phyloP scores from a whole-genome alignment of 1,139 yeast species.

The Yamadazyma membranifaciens region DNA sequence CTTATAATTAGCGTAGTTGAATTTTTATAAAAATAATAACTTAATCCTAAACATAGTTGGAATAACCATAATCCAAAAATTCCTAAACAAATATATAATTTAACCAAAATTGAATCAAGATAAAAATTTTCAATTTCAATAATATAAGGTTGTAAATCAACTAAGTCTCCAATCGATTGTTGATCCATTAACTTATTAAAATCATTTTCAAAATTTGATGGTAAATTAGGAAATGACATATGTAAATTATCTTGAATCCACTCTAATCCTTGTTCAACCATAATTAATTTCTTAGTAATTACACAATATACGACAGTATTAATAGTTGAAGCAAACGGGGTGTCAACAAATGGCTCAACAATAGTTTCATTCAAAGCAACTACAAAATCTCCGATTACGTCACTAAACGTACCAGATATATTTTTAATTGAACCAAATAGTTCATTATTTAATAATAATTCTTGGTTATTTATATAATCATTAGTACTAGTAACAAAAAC shows the following conservation, averaged over 20 bases:
- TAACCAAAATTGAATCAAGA: slow-evolving; percentile 35
- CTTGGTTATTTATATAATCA: slow-evolving; percentile 21
- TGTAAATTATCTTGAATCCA: slow-evolving; percentile 74
- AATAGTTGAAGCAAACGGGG: slow-evolving; percentile 66
- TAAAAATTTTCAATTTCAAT: slow-evolving; percentile 25
- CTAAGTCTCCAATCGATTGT: slow-evolving; percentile 44
- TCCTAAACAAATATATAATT: slow-evolving; percentile 43
- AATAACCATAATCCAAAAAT: slow-evolving; percentile 49
- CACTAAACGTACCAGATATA: slow-evolving; percentile 47
- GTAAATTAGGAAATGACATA: slow-evolving; percentile 51
- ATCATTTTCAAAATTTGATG: slow-evolving; percentile 6
- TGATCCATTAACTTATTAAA: slow-evolving; percentile 32
- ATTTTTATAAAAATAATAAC: slow-evolving; percentile 6
- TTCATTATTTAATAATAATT: slow-evolving; percentile 55
- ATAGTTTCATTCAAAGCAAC: slow-evolving; percentile 28
- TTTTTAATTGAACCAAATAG: slow-evolving; percentile 65
- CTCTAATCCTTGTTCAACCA: slow-evolving; percentile 65
- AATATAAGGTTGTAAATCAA: slow-evolving; percentile 30
- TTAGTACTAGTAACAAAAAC: slow-evolving; percentile 19
- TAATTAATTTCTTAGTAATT: slow-evolving; percentile 66
- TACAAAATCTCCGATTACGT: slow-evolving; percentile 46
- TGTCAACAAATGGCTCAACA: slow-evolving; percentile 54
- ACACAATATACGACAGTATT: slow-evolving; percentile 72
- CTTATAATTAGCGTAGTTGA: slow-evolving; percentile 20
- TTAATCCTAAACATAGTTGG: slow-evolving; percentile 40